Evolutionary conservation across 441 rosid genomes (phyloP).

Genomic region (Heliophila coronopifolia): DNA sequence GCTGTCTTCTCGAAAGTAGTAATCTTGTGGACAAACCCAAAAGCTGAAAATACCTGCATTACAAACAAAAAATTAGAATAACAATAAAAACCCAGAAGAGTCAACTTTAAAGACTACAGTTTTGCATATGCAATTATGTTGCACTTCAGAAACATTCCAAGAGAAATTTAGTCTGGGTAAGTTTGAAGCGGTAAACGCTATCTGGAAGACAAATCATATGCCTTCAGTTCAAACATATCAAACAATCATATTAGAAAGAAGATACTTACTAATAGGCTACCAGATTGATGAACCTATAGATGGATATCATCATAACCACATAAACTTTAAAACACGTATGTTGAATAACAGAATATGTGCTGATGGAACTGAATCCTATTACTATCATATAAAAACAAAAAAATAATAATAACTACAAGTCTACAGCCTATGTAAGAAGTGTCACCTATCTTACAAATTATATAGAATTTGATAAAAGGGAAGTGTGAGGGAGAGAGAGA

Average conservation of each 20-base stretch:
- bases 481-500: slow-evolving; percentile 68
- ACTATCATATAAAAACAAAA: slow-evolving; percentile 1
- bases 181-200: background rate
- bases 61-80: slow-evolving; percentile 27
- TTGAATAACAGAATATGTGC: background rate
- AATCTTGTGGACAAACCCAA: slow-evolving; percentile 96
- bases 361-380: slow-evolving; percentile 4
- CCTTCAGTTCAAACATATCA: background rate
- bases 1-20: slow-evolving; percentile 98
- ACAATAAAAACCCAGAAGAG: background rate
- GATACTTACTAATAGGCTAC: background rate
- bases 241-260: slow-evolving; percentile 3
- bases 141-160: slow-evolving; percentile 1
- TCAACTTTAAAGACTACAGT: slow-evolving; percentile 1
- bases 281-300: slow-evolving; percentile 7
- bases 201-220: slow-evolving; percentile 10
- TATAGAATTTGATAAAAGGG: slow-evolving; percentile 39
- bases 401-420: slow-evolving; percentile 5
- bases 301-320: slow-evolving; percentile 1
- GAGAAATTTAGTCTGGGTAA: background rate
- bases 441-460: slow-evolving; percentile 8
- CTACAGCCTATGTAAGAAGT: slow-evolving; percentile 20
- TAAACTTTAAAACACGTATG: background rate
- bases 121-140: background rate
- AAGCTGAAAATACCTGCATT: slow-evolving; percentile 96